Base-by-base conservation (phyloP, 2,329 filamentous ascomycete genomes). In the Cordyceps militaris region DNA sequence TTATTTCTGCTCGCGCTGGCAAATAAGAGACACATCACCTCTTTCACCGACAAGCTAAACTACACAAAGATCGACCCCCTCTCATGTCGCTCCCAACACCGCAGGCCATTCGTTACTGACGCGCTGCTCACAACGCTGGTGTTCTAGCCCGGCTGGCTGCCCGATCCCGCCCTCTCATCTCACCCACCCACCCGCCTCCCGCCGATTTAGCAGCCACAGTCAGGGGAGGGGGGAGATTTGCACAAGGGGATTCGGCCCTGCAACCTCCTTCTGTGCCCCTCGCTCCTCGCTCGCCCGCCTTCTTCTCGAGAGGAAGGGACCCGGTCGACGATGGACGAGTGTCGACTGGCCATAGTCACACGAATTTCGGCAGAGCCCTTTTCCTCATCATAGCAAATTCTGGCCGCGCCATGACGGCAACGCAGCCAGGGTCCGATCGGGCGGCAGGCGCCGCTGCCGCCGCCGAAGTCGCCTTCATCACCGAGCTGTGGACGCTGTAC, bases 401-500 rank as follows among this genome's bases (percentile, higher is more conserved):
- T 40, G 2, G 3, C 38, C n/a, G 28, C 28, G 9, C n/a, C 46
- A 49, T 49, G 46, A 21, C 46, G 3, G 13, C 30, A 5, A 38
- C 34, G 46, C 46, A 26, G 44, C 44, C 24, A 21, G 21, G 21
- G 43, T 10, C 43, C 7, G 43, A 46, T 8, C 43, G 26, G 44
- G 48, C 55, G 26, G 54, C 55, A 13, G 54, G 50, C 16, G 57
- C 54, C 8, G 50, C 49, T 24, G 54, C 55, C 9, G 58, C 52
- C 21, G 58, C 57, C 14, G 50, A 44, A 24, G 61, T 43, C 16
- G 61, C 60, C 13, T 56, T 62, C 13, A 58, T 54, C 4, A 62
- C 60, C 14, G 67, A 69, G 56, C 59, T 62, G 8, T 69, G 67
- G 66, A 67, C 66, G 7, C 57, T 71, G 0, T 69, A 68, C 32